Conservation (phyloP, 1,284 basidiomycete species). For the Tremellales sp. region DNA sequence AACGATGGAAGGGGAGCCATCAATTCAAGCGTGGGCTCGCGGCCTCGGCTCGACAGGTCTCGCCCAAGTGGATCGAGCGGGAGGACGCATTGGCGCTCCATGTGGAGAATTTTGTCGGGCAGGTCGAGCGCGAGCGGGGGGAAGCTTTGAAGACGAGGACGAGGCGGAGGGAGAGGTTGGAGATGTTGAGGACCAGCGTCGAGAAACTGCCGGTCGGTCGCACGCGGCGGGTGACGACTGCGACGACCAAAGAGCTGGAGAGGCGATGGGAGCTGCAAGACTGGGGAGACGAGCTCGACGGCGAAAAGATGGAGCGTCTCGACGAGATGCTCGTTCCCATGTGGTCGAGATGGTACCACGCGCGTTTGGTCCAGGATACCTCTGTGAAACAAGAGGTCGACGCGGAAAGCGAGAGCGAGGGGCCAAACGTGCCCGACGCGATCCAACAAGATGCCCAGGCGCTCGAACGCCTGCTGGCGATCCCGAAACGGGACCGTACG, state of each 20-base stretch:
- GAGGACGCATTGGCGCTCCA: conserved; percentile 60
- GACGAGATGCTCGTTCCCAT: conserved; percentile 7
- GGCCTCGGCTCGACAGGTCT: conserved; percentile 55
- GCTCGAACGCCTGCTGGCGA: conserved; percentile 16
- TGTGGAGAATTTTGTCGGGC: conserved; percentile 14
- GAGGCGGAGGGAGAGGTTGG: conserved; percentile 6
- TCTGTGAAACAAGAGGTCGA: not conserved
- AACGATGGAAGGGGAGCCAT: conserved; percentile 24
- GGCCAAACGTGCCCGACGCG: too few species aligned
- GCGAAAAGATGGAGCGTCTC: conserved; percentile 7
- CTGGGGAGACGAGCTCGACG: conserved; percentile 8
- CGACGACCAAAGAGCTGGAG: not conserved
- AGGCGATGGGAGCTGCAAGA: conserved; percentile 15
- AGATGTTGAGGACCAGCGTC: not conserved
- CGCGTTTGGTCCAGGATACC: not conserved
- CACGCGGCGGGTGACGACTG: conserved; percentile 1
- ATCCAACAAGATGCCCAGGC: conserved; percentile 25
- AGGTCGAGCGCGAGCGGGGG: not conserved
- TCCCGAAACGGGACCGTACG: conserved; percentile 22
- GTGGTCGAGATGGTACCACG: conserved; percentile 15
- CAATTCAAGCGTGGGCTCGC: conserved; percentile 20
- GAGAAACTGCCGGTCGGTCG: not conserved
- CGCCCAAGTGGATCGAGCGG: conserved; percentile 56
- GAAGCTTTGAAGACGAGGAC: not conserved
- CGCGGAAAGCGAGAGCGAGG: conserved; percentile 1